Evolutionary conservation across 805 yeast genomes (phyloP).

Genomic region (Priceomyces melissophilus): DNA sequence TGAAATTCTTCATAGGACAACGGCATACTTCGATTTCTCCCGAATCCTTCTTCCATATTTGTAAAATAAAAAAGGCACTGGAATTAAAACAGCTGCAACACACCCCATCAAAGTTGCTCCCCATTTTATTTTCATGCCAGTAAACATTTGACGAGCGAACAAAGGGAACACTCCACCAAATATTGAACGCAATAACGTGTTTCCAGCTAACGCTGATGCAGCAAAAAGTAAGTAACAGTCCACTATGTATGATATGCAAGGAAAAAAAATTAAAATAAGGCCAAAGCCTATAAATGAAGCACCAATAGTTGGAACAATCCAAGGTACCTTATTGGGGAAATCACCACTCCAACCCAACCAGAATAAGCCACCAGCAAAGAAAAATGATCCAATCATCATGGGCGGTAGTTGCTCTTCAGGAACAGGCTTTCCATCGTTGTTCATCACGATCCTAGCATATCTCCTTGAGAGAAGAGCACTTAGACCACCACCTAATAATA

Average conservation of each 20-base stretch:
- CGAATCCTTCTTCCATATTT: constrained; percentile 42
- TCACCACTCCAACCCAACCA: constrained; percentile 91
- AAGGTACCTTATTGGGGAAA: constrained; percentile 67
- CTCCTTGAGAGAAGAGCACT: constrained; percentile 20
- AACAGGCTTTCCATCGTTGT: constrained; percentile 54
- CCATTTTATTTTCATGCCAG: constrained; percentile 49
- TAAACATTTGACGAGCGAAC: constrained; percentile 52
- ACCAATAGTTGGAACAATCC: constrained; percentile 62
- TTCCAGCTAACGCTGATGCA: constrained; percentile 65
- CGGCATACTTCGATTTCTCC: constrained; percentile 11
- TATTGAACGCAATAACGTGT: constrained; percentile 55
- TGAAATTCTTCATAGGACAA: constrained; percentile 8
- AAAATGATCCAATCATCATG: constrained; percentile 68
- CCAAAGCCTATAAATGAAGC: constrained; percentile 44
- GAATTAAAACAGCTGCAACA: constrained; percentile 48
- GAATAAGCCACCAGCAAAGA: constrained; percentile 74
- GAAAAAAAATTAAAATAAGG: constrained; percentile 54
- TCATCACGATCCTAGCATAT: constrained; percentile 27
- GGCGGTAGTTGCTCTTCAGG: constrained; percentile 82
- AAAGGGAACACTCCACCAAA: constrained; percentile 63
- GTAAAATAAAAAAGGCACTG: constrained; percentile 56
- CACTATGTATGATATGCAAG: constrained; percentile 57
- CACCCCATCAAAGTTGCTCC: constrained; percentile 54
- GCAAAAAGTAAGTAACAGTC: constrained; percentile 57
- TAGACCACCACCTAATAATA: constrained; percentile 24